Base-by-base conservation (phyloP, 257 asterid genomes). In the Penstemon davidsonii region DNA sequence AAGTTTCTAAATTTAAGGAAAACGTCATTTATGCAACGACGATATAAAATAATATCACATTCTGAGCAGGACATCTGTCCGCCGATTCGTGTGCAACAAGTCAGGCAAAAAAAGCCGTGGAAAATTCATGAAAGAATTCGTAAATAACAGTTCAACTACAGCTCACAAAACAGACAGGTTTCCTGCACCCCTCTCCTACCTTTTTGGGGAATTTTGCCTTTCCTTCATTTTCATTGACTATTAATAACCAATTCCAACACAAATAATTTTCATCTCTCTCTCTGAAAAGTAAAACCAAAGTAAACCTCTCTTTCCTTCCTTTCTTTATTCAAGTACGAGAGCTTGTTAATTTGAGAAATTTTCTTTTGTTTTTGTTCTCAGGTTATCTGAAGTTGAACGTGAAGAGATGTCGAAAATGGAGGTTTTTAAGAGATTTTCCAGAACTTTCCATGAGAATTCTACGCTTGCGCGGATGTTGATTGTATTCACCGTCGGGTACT, bases 401-500 rank as follows among this genome's bases (percentile, higher is more conserved):
- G 33, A 13, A 63, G 42, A 62, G 61, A 71, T 78, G 88, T 73
- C 56, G 75, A 76, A 81, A 60, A 76, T 88, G 81, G 70, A 87
- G 78, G 59, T 75, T 77, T 68, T 87, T 62, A 83, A 77, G 79
- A 77, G 87, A 67, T 79, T 86, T 69, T 82, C 90, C 5, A 76
- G 84, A 44, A 84, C 69, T 43, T 85, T 82, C 64, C 82, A 88
- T 12, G 89, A 83, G 4, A 81, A 82, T 86, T 73, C 89, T 56
- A 66, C 94, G 60, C 65, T 86, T 37, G 80, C 88, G 55, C 86
- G 79, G 83, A 70, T 79, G 70, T 73, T 88, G 69, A 59, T 87
- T 52, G 87, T 87, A 61, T 79, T 86, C 80, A 78, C 91, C 44
- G 83, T 86, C 72, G 79, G 96, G 96, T 89, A 79, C 41, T 10